A percentile compares a stretch with the other conserved stretches of the same genome.
phyloP scores from a whole-genome alignment of 352 stramenopile species.

The Globisporangium lucens region DNA sequence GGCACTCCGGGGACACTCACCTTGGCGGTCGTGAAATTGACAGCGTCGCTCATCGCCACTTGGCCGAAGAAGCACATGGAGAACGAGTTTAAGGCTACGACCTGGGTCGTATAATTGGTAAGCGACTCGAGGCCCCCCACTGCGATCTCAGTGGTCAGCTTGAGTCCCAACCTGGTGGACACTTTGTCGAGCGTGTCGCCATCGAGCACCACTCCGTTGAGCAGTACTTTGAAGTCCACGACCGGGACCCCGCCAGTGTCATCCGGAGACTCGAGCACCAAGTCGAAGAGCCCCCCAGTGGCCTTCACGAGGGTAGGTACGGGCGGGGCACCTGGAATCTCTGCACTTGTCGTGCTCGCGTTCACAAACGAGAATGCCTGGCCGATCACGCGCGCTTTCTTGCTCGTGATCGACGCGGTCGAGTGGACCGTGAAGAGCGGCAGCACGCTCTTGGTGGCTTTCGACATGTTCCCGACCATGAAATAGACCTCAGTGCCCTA shows the following conservation, averaged over 20 bases:
- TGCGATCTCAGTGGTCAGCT: constrained; percentile 24
- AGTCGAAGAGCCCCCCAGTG: constrained; percentile 43
- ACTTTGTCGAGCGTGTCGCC: constrained; percentile 2
- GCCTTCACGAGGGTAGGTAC: constrained; percentile 25
- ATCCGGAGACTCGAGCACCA: constrained; percentile 26
- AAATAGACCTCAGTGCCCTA: constrained; percentile 17
- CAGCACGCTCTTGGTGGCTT: constrained; percentile 27
- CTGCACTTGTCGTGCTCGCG: constrained; percentile 31
- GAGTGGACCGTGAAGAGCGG: constrained; percentile 26
- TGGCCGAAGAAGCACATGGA: constrained; percentile 44
- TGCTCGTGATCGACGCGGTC: constrained; percentile 25
- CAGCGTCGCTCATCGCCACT: constrained; percentile 19
- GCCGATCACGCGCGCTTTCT: constrained; percentile 25
- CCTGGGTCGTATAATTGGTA: constrained; percentile 31
- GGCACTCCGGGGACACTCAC: constrained; percentile 31
- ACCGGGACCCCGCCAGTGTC: constrained; percentile 57
- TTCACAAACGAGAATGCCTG: constrained; percentile 27
- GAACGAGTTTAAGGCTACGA: constrained; percentile 36
- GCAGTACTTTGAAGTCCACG: constrained; percentile 34
- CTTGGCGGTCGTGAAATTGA: constrained; percentile 23
- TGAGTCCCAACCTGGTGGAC: constrained; percentile 12
- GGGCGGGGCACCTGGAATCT: constrained; percentile 31
- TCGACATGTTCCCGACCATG: constrained; percentile 41
- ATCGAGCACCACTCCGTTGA: constrained; percentile 29
- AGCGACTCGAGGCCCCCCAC: constrained; percentile 27